Percentiles rank a stretch among this genome's conserved stretches.
phyloP scores from a whole-genome alignment of 345 rosid species.

The Pugionium cornutum region DNA sequence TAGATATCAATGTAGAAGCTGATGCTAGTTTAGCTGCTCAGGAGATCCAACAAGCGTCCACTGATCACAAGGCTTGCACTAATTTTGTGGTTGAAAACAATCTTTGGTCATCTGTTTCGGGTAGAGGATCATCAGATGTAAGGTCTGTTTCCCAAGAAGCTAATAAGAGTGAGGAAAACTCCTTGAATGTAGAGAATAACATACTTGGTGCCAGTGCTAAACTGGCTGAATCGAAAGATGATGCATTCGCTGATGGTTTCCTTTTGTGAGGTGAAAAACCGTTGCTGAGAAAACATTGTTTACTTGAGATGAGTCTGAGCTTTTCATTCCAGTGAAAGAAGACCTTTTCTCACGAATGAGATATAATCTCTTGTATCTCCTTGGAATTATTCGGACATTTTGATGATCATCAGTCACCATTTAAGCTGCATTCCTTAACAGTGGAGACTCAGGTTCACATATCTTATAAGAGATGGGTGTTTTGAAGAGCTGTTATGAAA shows the following conservation, averaged over 20 bases:
- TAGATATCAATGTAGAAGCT: constrained; percentile 33
- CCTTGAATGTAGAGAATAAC: neutral
- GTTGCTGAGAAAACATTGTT: neutral
- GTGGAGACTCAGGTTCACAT: constrained; percentile 14
- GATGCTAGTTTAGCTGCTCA: constrained; percentile 12
- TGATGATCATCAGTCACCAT: constrained; percentile 11
- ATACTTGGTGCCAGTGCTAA: constrained; percentile 11
- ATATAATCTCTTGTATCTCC: constrained; percentile 1
- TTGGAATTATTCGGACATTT: constrained; percentile 18
- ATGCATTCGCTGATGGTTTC: constrained; percentile 32
- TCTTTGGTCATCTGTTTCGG: constrained; percentile 26
- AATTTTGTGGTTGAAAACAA: constrained; percentile 21
- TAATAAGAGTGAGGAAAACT: constrained; percentile 31
- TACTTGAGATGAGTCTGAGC: constrained; percentile 16
- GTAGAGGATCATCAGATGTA: constrained; percentile 37
- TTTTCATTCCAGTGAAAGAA: constrained; percentile 14
- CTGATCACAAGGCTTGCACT: neutral
- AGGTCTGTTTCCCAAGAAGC: constrained; percentile 35
- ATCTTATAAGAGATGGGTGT: constrained; percentile 12
- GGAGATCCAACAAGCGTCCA: constrained; percentile 22
- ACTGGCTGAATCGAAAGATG: constrained; percentile 23
- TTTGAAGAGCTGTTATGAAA: constrained; percentile 18
- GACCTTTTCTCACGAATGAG: constrained; percentile 13
- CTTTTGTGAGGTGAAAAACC: constrained; percentile 18
- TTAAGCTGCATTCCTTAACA: constrained; percentile 13